Evolutionary conservation across 768 basidiomycete genomes (phyloP), one percentile per base, ranked within the genome.

Genomic region (Rickenella mellea): DNA sequence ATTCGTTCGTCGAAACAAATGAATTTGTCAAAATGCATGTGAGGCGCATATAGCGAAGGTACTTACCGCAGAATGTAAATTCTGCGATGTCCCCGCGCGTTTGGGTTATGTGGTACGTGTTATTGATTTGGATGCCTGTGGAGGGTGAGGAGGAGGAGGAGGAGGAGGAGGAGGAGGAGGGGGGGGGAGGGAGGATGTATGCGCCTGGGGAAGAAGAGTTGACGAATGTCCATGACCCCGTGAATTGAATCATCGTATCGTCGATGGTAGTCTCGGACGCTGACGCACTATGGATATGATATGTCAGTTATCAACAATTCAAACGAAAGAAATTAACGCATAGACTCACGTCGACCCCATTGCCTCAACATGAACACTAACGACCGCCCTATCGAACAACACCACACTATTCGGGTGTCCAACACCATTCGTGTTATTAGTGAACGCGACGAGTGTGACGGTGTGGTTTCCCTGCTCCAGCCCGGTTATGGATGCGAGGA

Each of bases 321-420:
- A n/a, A n/a, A n/a, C n/a, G n/a, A n/a, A n/a, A n/a, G n/a, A n/a
- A n/a, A n/a, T n/a, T n/a, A n/a, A n/a, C n/a, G n/a, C n/a, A n/a
- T n/a, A n/a, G n/a, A n/a, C n/a, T n/a, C n/a, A n/a, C n/a, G 10
- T 12, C 17, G 17, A 24, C 39, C 38, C 10, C 20, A 29, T 37
- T 45, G 39, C 17, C 17, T 9, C n/a, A n/a, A n/a, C n/a, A n/a
- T n/a, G n/a, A n/a, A n/a, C n/a, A n/a, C 61, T 67, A 38, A 84
- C 61, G 31, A 73, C 52, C 1, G 78, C 82, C 43, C 65, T 62
- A 48, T 80, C 73, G 55, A 87, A 83, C 17, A 60, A 61, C 10
- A 87, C 55, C 47, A 67, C n/a, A 63, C 4, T 69, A 59, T 14
- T 55, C 40, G 2, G 65, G 51, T 17, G 61, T 53, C n/a, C n/a